These are phyloP conservation scores for Conringia planisiliqua DNA, from an alignment of 345 rosid species.

Conservation along the genomic window DNA sequence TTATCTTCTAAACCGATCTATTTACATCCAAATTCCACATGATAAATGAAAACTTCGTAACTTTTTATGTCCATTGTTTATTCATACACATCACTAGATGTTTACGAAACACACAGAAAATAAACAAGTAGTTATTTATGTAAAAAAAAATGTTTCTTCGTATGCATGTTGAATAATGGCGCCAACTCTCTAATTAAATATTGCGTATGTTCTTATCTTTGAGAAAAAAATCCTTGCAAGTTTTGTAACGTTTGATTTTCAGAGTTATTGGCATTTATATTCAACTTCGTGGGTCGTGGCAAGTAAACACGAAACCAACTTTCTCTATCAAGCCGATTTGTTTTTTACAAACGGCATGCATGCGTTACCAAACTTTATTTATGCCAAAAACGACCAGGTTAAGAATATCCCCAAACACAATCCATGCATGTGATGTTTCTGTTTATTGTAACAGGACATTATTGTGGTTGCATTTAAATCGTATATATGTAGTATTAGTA, in stretches of 20 bases:
- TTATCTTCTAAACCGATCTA: neutral
- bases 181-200: neutral
- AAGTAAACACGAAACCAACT: neutral
- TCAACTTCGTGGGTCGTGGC: neutral
- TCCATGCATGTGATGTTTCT: slow-evolving; percentile 2
- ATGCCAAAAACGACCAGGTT: neutral
- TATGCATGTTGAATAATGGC: neutral
- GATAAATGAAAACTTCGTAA: no score
- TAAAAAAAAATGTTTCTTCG: neutral
- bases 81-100: no score
- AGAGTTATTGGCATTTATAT: neutral
- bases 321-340: neutral
- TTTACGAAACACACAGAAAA: no score
- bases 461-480: neutral
- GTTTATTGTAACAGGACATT: neutral
- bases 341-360: slow-evolving; percentile 2
- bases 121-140: no score
- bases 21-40: neutral
- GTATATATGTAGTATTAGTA: neutral
- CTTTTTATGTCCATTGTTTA: no score
- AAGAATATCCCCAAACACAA: neutral
- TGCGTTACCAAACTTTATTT: slow-evolving; percentile 14
- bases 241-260: neutral
- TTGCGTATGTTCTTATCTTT: neutral
- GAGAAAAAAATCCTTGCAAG: neutral